Base-by-base conservation (phyloP, 2,329 filamentous ascomycete genomes). In the Epichloe brachyelytri region DNA sequence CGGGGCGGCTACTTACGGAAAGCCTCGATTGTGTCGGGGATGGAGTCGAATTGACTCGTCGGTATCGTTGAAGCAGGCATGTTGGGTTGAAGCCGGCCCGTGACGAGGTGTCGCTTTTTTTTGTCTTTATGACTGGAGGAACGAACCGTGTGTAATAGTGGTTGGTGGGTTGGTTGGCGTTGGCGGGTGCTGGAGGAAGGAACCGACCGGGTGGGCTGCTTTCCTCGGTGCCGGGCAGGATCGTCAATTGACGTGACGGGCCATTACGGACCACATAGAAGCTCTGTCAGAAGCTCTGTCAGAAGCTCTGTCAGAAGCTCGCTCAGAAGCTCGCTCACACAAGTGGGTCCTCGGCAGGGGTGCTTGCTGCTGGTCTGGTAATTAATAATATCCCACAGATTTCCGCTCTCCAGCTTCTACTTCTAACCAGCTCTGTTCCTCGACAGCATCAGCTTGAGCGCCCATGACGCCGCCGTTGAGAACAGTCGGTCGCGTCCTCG, bases 1-100 rank as follows among this genome's bases (percentile, higher is more conserved):
- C 38, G 22, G 38, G 11, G n/a, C 36, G 26, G 36, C 39, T 38
- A 67, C 79, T 55, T 72, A 84, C 81, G 75, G 69, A 83, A 84
- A 51, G 80, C 78, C 60, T 76, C 70, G 58, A 84, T 77, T 53
- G 78, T 72, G 58, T 83, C 80, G 50, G 80, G 78, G 68, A 85
- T 84, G 51, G 74, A 75, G 70, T 83, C 77, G 67, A 84, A 84
- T 63, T 76, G 70, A 58, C 71, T 71, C 58, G 67, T 56, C 51
- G 73, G 69, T 59, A 80, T 76, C 57, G 68, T 69, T 36, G 71
- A 63, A 50, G 72, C 69, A 52, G 77, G 71, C 78, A 80, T 80
- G 30, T 19, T 52, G 15, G 33, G n/a, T 33, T 6, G 7, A 33
- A 39, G 15, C 15, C 20, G 17, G 26, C 12, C 8, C 37, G 26